These are phyloP conservation scores for Podaxis sp. DNA, from an alignment of 768 basidiomycete genomes.

Conservation along the genomic window DNA sequence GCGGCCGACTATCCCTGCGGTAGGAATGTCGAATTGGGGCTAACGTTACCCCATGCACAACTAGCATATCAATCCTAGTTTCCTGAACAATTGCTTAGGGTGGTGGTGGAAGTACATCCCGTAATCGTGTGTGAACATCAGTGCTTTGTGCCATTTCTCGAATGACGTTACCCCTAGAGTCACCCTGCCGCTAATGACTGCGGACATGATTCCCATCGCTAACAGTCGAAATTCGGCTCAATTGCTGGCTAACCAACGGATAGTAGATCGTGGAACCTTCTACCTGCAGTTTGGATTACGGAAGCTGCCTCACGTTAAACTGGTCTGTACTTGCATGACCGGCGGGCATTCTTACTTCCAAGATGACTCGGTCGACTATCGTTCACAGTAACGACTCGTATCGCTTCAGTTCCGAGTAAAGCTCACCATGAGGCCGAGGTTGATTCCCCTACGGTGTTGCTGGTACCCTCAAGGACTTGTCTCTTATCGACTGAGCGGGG, in stretches of 20 bases:
- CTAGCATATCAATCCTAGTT: background rate
- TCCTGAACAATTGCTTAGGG: background rate
- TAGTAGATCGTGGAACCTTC: background rate
- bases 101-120: background rate
- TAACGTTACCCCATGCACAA: too few relatives aligned
- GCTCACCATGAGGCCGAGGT: background rate
- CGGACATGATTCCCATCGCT: background rate
- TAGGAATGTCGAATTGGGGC: too few relatives aligned
- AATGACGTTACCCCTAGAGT: background rate
- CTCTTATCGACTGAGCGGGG: background rate
- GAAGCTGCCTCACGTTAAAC: background rate
- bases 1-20: too few relatives aligned
- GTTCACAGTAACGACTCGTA: background rate
- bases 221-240: background rate
- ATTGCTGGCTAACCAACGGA: background rate
- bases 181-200: background rate
- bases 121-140: background rate
- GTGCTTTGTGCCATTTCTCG: background rate
- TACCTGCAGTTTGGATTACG: background rate
- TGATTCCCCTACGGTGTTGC: background rate
- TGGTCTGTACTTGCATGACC: background rate
- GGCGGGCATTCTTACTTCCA: background rate
- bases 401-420: background rate
- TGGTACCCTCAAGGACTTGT: background rate
- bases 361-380: background rate